phyloP scores from a whole-genome alignment of 2,329 filamentous ascomycete species.

The Waltergamsia citrina region DNA sequence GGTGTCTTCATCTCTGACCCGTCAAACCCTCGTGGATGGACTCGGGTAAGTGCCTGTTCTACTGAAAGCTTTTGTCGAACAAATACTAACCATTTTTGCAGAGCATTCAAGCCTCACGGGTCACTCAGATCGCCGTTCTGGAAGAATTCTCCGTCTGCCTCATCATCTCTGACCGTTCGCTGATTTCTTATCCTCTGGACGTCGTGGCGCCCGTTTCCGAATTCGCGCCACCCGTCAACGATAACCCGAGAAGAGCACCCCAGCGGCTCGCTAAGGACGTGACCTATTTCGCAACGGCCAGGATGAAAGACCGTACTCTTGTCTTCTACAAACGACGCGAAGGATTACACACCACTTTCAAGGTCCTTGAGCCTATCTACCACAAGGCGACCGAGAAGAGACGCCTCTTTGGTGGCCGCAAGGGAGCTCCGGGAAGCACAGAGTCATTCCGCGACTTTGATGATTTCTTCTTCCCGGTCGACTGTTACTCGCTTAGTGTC shows the following conservation, averaged over 20 bases:
- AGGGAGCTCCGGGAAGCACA: constrained; percentile 58
- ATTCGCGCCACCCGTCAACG: constrained; percentile 52
- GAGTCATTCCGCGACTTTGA: constrained; percentile 98
- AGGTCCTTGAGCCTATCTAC: constrained; percentile 89
- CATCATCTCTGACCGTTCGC: constrained; percentile 79
- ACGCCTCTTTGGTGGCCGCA: constrained; percentile 53
- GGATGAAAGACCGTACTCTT: constrained; percentile 92
- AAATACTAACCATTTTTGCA: constrained; percentile 30
- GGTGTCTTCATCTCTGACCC: constrained; percentile 87
- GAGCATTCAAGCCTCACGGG: constrained; percentile 66
- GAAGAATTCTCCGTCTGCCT: constrained; percentile 94
- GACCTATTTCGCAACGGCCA: constrained; percentile 89
- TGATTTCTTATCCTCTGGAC: constrained; percentile 92
- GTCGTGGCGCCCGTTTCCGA: constrained; percentile 59
- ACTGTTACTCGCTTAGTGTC: constrained; percentile 90
- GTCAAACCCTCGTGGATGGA: constrained; percentile 85
- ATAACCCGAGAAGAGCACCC: constrained; percentile 75
- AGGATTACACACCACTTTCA: constrained; percentile 86
- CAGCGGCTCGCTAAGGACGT: constrained; percentile 91
- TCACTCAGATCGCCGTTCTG: constrained; percentile 88
- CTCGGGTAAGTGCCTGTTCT: constrained; percentile 52
- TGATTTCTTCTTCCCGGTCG: constrained; percentile 95
- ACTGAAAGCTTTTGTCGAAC: constrained; percentile 1
- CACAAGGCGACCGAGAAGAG: constrained; percentile 86
- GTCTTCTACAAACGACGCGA: constrained; percentile 98